Base-by-base conservation (phyloP, 2,329 filamentous ascomycete species). In the Phoma herbarum region DNA sequence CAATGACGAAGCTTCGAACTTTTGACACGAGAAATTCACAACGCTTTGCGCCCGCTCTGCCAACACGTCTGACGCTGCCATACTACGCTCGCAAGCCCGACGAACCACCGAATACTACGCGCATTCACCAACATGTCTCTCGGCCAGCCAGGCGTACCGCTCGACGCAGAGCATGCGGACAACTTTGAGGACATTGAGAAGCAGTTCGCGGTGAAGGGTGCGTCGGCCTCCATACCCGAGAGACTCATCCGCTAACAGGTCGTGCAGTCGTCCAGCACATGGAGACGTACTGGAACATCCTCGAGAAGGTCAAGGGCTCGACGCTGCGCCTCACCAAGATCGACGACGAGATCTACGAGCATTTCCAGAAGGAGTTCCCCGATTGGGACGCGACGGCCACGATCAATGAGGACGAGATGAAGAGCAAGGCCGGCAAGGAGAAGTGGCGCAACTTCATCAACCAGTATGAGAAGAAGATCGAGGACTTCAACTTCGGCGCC, bases 401-500 rank as follows among this genome's bases (percentile, higher is more conserved):
- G 11, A 89, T 99, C 65, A 80, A 96, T 75, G 95, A 99, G 81
- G 90, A 97, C 68, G 84, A 91, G 70, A 97, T 99, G 94, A 99
- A 99, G 88, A 97, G 92, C 85, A 96, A 96, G 82, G 80, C 83
- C 14, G 94, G 94, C 76, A 99, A 99, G 84, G 92, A 96, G 80
- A 86, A 86, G 76, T 99, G 95, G 95, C 88, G 95, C 72, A 91
- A 90, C 65, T 99, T 97, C 81, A 90, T 97, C 86, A 93, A 90
- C 84, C 83, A 85, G 62, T 99, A 97, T 78, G 93, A 98, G 81
- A 93, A 96, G 79, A 94, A 86, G 80, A 83, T 99, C n/a, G 90
- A 95, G 64, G 96, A 99, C 80, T 99, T 89, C 84, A 99, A 97
- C 83, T 99, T 97, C 78, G 95, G 95, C 55, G 97, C 95, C 31